Conservation (phyloP, 805 yeast genomes). For the Starmerella tilneyi region DNA sequence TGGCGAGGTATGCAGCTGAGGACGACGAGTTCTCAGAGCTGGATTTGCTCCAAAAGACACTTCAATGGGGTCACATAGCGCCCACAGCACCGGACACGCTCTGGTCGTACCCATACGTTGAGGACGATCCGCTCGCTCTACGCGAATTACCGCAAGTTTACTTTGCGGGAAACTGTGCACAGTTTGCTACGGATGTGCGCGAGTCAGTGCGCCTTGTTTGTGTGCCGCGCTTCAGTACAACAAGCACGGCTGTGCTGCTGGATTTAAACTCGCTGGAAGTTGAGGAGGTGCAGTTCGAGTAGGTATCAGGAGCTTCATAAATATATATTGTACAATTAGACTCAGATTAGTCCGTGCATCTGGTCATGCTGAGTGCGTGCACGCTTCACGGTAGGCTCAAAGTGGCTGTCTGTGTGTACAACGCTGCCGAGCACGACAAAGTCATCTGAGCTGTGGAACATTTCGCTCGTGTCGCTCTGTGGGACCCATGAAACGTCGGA, state of each 20-base stretch:
- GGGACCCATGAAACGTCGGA: not conserved
- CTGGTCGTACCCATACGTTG: slow-evolving; percentile 74
- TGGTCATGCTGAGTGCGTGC: not conserved
- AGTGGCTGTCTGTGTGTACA: not conserved
- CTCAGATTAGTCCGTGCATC: not conserved
- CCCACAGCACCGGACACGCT: slow-evolving; percentile 97
- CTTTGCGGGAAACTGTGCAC: slow-evolving; percentile 73
- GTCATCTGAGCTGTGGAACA: not conserved
- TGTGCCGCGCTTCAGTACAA: slow-evolving; percentile 58
- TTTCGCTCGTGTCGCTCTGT: not conserved
- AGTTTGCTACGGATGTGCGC: slow-evolving; percentile 34
- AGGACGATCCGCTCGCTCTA: slow-evolving; percentile 68
- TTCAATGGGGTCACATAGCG: slow-evolving; percentile 74
- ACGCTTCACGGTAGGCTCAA: not conserved
- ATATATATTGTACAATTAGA: not conserved
- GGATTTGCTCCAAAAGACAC: slow-evolving; percentile 52
- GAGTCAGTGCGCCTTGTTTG: slow-evolving; percentile 44
- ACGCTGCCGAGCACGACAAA: not conserved
- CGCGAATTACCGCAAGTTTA: slow-evolving; percentile 75
- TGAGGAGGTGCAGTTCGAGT: slow-evolving; percentile 38
- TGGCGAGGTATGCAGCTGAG: slow-evolving; percentile 46
- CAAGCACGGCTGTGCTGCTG: slow-evolving; percentile 56
- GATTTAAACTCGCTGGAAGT: slow-evolving; percentile 50
- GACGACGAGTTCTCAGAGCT: slow-evolving; percentile 29
- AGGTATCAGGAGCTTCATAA: no score